Evolutionary conservation across 2,329 filamentous ascomycete species (phyloP), one percentile per base, ranked within the genome.

Genomic region (Fonsecaea erecta): DNA sequence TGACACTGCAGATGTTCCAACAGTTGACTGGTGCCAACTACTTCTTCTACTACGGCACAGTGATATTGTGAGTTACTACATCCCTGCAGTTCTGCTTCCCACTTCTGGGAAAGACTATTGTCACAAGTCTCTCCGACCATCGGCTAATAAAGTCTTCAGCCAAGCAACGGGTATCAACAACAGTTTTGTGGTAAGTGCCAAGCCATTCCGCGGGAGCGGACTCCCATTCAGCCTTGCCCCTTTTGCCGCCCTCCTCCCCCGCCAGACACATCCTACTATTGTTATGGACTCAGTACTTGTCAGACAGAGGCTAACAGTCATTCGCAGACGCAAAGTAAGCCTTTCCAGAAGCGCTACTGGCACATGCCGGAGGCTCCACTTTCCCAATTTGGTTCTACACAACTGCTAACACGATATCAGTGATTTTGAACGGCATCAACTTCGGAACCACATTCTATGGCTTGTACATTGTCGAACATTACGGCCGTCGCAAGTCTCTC

Each of bases 401-500:
- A 48, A 24, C 9, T 48, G 9, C 43, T 48, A 21, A 48, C 43
- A 24, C 9, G 12, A 92, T 94, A 75, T 90, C 88, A 65, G 84
- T 96, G 75, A 85, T 96, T 80, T 93, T 92, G 77, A 95, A 90
- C 68, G 85, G 95, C 57, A 91, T 96, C 82, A 96, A 96, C 81
- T 91, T 95, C 68, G 84, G 80, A 78, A 93, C 90, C 43, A 96
- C 93, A 0, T 92, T 92, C 1, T 78, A 96, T 73, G 95, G 92
- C 40, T 96, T 96, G 86, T 96, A 85, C 81, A 89, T 89, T 21
- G 88, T 96, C 68, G 93, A 97, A 83, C 86, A 82, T 73, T 85
- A 93, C 70, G 93, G 92, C 71, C 91, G 93, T 76, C 91, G 92
- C 70, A 84, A 85, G 56, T 87, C 96, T 63, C 88, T 96, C 71